Evolutionary conservation across 2,329 filamentous ascomycete species (phyloP).

Genomic region (Sarocladiaceae sp.): DNA sequence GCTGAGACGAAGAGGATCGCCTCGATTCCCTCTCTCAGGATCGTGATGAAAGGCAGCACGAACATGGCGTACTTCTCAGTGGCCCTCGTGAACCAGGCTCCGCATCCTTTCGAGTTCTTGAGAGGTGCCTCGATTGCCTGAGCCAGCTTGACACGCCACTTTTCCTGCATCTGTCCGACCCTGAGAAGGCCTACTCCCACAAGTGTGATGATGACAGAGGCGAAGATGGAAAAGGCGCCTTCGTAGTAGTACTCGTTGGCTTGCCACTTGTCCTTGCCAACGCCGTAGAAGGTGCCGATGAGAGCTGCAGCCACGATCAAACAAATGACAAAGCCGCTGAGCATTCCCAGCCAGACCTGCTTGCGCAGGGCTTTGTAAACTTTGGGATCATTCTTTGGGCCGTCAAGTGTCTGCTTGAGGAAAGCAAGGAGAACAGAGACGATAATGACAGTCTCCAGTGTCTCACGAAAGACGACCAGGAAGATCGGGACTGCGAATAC

Average conservation of each 20-base stretch:
- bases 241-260: slow-evolving; percentile 74
- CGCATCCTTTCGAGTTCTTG: slow-evolving; percentile 16
- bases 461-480: slow-evolving; percentile 86
- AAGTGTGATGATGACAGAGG: slow-evolving; percentile 73
- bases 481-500: slow-evolving; percentile 79
- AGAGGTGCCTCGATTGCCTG: slow-evolving; percentile 57
- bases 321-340: slow-evolving; percentile 58
- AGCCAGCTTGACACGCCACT: slow-evolving; percentile 81
- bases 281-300: slow-evolving; percentile 67
- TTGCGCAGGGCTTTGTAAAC: slow-evolving; percentile 60
- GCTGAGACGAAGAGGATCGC: slow-evolving; percentile 83
- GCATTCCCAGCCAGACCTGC: slow-evolving; percentile 61
- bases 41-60: slow-evolving; percentile 78
- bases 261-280: slow-evolving; percentile 64
- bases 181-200: slow-evolving; percentile 78
- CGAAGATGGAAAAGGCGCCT: slow-evolving; percentile 71
- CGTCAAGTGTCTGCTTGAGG: slow-evolving; percentile 66
- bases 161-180: slow-evolving; percentile 77
- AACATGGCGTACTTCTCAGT: slow-evolving; percentile 83
- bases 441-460: slow-evolving; percentile 77
- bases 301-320: slow-evolving; percentile 61
- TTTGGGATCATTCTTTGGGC: slow-evolving; percentile 49
- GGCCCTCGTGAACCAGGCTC: slow-evolving; percentile 33
- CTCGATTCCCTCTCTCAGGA: slow-evolving; percentile 82
- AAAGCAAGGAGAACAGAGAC: slow-evolving; percentile 83